Base-by-base conservation (phyloP, 305 asterid species). In the Fraxinus xanthoxyloides region DNA sequence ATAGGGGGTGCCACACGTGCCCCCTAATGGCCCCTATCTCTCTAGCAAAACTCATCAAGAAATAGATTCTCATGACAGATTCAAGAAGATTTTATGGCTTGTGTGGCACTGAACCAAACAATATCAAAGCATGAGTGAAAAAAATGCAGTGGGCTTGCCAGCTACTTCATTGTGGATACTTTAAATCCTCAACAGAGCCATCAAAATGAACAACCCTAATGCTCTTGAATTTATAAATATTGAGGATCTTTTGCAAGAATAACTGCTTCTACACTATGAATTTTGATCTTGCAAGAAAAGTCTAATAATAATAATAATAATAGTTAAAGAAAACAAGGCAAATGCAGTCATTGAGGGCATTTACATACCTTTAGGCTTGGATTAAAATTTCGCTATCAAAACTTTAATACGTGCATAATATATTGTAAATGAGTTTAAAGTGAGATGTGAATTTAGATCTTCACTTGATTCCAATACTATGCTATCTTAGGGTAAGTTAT, bases 61-160 rank as follows among this genome's bases (percentile, higher is more conserved):
- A 92, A 79, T 90, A 91, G 32, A 88, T 38, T 30, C 88, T 36
- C 43, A 1, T 59, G 67, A 92, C 89, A 0, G 82, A 86, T 79
- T 93, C 91, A 67, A 90, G 78, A 31, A 75, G 63, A 5, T 82
- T 43, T 15, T 86, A 81, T 24, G 75, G 77, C 48, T 80, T 81
- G 8, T 81, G 8, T 89, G 93, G 93, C 70, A 84, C 81, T 13
- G 92, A 82, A 72, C 83, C 86, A 75, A 88, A 84, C 4, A 92
- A 86, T 15, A 90, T 87, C 82, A 89, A 90, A 12, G 91, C 76
- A 3, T 84, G 90, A 56, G 94, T 89, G 90, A 89, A 87, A 93
- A 72, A 3, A 92, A 36, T 87, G 90, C 3, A 12, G 87, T n/a
- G 63, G 88, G 82, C 10, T 85, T 86, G 2, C 88, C 88, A 2